Evolutionary conservation across 169 alveolate genomes (phyloP).

Genomic region (Cryptosporidium xiaoi): DNA sequence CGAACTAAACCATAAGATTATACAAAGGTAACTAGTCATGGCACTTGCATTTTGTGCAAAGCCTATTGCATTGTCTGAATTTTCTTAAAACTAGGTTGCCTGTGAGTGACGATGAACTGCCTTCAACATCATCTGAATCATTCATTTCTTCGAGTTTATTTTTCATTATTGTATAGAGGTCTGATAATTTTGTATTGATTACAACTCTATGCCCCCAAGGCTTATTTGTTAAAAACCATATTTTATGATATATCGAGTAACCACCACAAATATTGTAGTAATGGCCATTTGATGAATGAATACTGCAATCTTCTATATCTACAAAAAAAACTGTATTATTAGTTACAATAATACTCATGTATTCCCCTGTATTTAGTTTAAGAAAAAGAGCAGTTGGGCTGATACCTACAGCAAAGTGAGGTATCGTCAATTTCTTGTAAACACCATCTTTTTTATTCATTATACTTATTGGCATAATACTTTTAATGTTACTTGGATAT

Average conservation of each 20-base stretch:
- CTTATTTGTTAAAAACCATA: conserved; percentile 34
- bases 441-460: conserved; percentile 2
- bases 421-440: conserved; percentile 12
- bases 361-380: conserved; percentile 61
- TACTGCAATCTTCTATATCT: conserved; percentile 56
- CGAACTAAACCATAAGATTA: no score
- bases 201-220: conserved; percentile 53
- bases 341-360: conserved; percentile 45
- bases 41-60: no score
- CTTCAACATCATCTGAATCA: not conserved
- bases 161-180: conserved; percentile 17
- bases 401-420: conserved; percentile 58
- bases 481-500: conserved; percentile 43
- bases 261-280: conserved; percentile 58
- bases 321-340: conserved; percentile 62
- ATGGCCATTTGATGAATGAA: conserved; percentile 40
- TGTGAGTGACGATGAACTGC: no score
- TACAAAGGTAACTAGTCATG: no score
- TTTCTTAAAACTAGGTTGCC: no score
- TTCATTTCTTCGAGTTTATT: conserved; percentile 26
- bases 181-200: conserved; percentile 1
- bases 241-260: conserved; percentile 34
- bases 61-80: no score
- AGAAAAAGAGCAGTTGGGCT: conserved; percentile 50
- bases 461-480: conserved; percentile 22